A percentile compares a stretch with the other conserved stretches of the same genome.
Conservation (phyloP, 2,329 filamentous ascomycete species). For the Sordariomycetes sp. region DNA sequence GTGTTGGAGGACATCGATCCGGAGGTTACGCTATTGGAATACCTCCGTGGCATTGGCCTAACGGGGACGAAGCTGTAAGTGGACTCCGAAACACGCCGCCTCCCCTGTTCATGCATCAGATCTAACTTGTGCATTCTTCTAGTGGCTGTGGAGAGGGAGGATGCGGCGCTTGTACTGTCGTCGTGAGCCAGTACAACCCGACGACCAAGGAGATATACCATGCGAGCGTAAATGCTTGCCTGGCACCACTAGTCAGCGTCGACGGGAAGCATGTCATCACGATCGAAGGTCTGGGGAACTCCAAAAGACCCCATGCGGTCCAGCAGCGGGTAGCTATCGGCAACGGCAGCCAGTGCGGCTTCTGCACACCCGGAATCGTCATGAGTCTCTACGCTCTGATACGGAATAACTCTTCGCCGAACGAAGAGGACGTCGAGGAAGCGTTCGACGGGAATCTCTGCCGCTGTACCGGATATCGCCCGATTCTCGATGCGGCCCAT, state of each 20-base stretch:
- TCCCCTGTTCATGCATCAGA: background rate
- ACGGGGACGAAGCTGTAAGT: constrained; percentile 82
- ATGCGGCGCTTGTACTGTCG: constrained; percentile 92
- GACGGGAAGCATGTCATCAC: constrained; percentile 98
- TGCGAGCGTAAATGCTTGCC: constrained; percentile 90
- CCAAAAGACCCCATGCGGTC: constrained; percentile 74
- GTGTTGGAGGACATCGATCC: constrained; percentile 80
- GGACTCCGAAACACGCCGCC: background rate
- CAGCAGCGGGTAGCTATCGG: constrained; percentile 86
- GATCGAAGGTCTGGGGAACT: constrained; percentile 87
- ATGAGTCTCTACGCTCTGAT: constrained; percentile 95
- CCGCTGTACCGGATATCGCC: constrained; percentile 87
- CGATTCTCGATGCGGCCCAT: constrained; percentile 88
- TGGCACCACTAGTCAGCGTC: constrained; percentile 83
- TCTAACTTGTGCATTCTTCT: background rate
- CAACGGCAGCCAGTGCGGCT: constrained; percentile 87
- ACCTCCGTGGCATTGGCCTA: constrained; percentile 81
- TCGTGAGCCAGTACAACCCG: constrained; percentile 87
- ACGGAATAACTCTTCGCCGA: constrained; percentile 69
- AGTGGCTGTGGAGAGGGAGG: constrained; percentile 90
- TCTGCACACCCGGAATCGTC: constrained; percentile 95
- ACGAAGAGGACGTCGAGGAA: constrained; percentile 80
- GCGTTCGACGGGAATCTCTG: constrained; percentile 96
- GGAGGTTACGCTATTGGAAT: constrained; percentile 85
- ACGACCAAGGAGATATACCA: constrained; percentile 91